Conservation (phyloP, 305 asterid species). For the Caryopteris hybrid region DNA sequence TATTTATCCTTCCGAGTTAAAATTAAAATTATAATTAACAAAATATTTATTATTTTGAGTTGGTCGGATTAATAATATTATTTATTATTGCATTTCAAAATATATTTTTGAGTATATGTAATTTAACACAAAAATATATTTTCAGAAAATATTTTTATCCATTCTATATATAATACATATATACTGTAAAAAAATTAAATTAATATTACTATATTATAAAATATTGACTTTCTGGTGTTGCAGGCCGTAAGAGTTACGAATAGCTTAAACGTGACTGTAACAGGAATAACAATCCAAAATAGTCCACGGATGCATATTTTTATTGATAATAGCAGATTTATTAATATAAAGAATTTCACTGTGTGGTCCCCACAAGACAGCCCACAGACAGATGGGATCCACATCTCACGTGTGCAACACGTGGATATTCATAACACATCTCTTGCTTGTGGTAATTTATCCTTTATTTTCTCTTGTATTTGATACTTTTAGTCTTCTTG, state of each 20-base stretch:
- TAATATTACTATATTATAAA: not conserved
- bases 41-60: no score
- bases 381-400: constrained; percentile 57
- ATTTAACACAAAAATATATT: no score
- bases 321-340: not conserved
- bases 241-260: constrained; percentile 15
- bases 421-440: constrained; percentile 8
- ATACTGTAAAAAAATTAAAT: no score
- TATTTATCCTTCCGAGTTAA: no score
- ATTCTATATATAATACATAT: no score
- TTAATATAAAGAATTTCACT: constrained; percentile 8
- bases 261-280: constrained; percentile 22
- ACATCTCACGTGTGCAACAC: constrained; percentile 20
- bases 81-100: no score
- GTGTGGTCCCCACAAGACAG: constrained; percentile 50
- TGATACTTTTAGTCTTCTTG: no score
- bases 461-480: not conserved
- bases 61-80: no score
- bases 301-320: constrained; percentile 31
- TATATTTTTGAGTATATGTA: no score
- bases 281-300: constrained; percentile 37
- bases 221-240: no score
- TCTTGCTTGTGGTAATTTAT: constrained; percentile 25
- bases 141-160: no score
- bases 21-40: no score